Evolutionary conservation across 768 basidiomycete genomes (phyloP), one percentile per base, ranked within the genome.

Genomic region (Mycena rosella): DNA sequence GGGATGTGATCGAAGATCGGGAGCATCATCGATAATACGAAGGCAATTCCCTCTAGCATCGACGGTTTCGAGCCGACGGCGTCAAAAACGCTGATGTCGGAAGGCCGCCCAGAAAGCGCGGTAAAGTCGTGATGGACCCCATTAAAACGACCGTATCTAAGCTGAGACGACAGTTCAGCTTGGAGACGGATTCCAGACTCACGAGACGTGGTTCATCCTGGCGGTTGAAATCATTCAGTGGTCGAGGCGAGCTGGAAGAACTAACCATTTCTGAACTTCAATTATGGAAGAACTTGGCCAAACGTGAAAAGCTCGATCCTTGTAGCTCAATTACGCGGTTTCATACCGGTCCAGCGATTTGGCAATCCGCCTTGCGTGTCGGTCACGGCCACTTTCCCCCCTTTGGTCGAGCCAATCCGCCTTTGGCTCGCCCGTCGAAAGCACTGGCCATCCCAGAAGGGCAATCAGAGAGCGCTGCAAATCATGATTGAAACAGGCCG

Each of bases 161-260:
- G 44, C 63, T 65, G 42, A 2, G 13, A 20, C 22, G 9, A 22
- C 17, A 9, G 20, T 40, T 45, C 26, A 34, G 20, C 24, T 26
- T 1, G 18, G 2, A 1, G 34, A 8, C 17, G 13, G 20, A 17
- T 36, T 29, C 10, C 7, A 24, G 4, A 65, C 56, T 65, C 27
- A 65, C 64, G 64, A 65, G 29, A 65, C 32, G 27, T 59, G 49
- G 51, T 60, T 65, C 64, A 65, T 65, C 64, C 63, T 62, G 48
- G 27, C 8, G 2, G 24, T 14, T 14, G 26, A 14, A n/a, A 2
- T 11, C 18, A 30, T 17, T 9, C 29, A 17, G 2, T 29, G 26
- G 3, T 15, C 15, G 38, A 44, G 22, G 7, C 5, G 24, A 44
- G 9, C 14, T 3, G 22, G 14, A 30, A 45, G 42, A 34, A 61